Base-by-base conservation (phyloP, 2,329 filamentous ascomycete genomes). In the Emydomyces testavorans region DNA sequence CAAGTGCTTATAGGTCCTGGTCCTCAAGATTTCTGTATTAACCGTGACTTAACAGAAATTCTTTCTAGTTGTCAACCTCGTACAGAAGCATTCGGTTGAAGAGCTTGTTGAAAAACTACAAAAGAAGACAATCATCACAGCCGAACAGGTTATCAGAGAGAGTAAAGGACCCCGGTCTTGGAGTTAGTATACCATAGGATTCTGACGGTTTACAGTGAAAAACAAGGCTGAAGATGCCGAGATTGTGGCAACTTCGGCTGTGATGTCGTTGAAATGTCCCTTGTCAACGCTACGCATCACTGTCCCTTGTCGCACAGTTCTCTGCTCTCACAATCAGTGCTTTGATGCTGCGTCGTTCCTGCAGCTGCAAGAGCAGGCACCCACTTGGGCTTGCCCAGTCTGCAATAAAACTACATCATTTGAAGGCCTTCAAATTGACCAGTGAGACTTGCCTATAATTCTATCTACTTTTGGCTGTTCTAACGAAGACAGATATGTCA, bases 371-470 rank as follows among this genome's bases (percentile, higher is more conserved):
- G 88, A 96, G 62, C 92, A 98, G 69, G 90, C 87, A 0, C 92
- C 92, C 0, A 93, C 92, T 15, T 98, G 92, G 92, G 74, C 80
- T n/a, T 98, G 92, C 59, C 92, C 92, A 0, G 82, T 95, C 18
- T 98, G 92, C 70, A 90, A 83, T 65, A 93, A 89, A 60, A 68
- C 78, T 0, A 82, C 88, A 1, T 79, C 81, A 0, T 98, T 86
- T 63, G 83, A 90, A 43, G 80, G 78, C 40, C 70, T 98, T 20
- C 87, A 86, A 8, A 79, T 96, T 24, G 92, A 98, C 57, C 84
- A 92, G 78, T 92, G 72, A 66, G 79, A 69, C 37, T 31, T 32
- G 21, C 20, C 20, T 41, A n/a, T 21, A 10, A 15, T 3, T 6
- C 28, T 18, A 11, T 46, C 8, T 3, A 15, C 7, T 23, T 20